phyloP scores from a whole-genome alignment of 805 yeast species.

The Saccharomycodes ludwigii region DNA sequence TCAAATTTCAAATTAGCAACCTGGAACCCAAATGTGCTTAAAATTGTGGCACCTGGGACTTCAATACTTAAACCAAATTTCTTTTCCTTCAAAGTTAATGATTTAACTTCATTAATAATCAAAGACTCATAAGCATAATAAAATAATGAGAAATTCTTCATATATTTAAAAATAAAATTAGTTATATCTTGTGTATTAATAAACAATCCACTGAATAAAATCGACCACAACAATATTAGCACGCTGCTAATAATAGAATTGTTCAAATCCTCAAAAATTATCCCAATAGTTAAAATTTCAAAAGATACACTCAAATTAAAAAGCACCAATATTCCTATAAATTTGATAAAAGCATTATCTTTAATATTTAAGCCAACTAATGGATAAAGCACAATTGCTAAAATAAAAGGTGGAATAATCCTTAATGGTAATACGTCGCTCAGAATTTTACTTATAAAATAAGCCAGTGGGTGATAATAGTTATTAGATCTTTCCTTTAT shows the following conservation, averaged over 20 bases:
- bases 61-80: conserved; percentile 90
- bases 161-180: conserved; percentile 45
- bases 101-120: conserved; percentile 84
- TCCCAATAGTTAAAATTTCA: conserved; percentile 79
- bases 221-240: conserved; percentile 66
- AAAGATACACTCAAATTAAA: conserved; percentile 82
- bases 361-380: conserved; percentile 77
- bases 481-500: conserved; percentile 90
- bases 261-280: conserved; percentile 76
- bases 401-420: conserved; percentile 79
- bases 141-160: conserved; percentile 79
- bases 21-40: conserved; percentile 89
- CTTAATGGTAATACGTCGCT: conserved; percentile 91
- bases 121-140: conserved; percentile 94
- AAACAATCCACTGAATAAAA: conserved; percentile 88
- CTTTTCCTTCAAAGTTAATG: conserved; percentile 69
- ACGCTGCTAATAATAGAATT: conserved; percentile 87
- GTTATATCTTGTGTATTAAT: conserved; percentile 66
- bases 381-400: conserved; percentile 77
- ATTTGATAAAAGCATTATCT: conserved; percentile 58
- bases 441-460: conserved; percentile 70
- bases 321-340: conserved; percentile 56
- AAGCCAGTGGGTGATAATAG: conserved; percentile 79
- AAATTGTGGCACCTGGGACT: conserved; percentile 94
- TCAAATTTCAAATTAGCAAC: conserved; percentile 67